phyloP scores from a whole-genome alignment of 495 filamentous ascomycete genomes.

The Hypoxylon trugodes region DNA sequence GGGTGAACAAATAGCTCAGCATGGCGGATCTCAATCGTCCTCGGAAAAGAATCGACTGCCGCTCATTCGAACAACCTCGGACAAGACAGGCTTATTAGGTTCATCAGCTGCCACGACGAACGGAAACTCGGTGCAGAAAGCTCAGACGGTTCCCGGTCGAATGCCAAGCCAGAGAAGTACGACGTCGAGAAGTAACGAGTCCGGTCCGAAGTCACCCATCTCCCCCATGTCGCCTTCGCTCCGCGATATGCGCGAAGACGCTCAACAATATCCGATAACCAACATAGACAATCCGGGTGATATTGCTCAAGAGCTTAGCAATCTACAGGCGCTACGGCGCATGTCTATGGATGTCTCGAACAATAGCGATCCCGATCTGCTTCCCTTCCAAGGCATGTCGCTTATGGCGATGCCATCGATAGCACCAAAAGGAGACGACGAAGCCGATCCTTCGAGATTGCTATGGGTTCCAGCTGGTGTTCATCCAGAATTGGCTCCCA shows the following conservation, averaged over 20 bases:
- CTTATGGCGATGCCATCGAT: conserved; percentile 72
- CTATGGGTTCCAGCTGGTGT: conserved; percentile 96
- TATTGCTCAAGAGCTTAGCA: conserved; percentile 93
- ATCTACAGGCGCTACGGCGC: conserved; percentile 90
- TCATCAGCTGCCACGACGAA: conserved; percentile 20
- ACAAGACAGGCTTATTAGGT: conserved; percentile 42
- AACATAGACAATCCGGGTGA: conserved; percentile 93
- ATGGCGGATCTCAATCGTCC: conserved; percentile 28
- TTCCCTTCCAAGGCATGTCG: conserved; percentile 73
- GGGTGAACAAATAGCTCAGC: conserved; percentile 46
- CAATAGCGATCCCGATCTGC: conserved; percentile 90
- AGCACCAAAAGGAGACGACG: conserved; percentile 78
- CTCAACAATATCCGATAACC: conserved; percentile 82
- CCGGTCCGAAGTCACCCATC: conserved; percentile 51
- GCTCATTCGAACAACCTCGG: conserved; percentile 55
- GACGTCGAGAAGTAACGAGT: conserved; percentile 51
- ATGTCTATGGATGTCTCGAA: conserved; percentile 99
- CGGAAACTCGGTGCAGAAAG: conserved; percentile 44
- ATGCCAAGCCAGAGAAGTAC: conserved; percentile 54
- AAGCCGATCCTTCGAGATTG: conserved; percentile 85
- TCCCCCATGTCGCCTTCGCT: conserved; percentile 58
- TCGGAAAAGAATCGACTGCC: conserved; percentile 49
- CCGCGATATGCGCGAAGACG: conserved; percentile 66
- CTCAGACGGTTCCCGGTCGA: conserved; percentile 52
- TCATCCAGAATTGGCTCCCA: conserved; percentile 93